phyloP scores from a whole-genome alignment of 441 rosid genomes.

The Gossypium schwendimanii region DNA sequence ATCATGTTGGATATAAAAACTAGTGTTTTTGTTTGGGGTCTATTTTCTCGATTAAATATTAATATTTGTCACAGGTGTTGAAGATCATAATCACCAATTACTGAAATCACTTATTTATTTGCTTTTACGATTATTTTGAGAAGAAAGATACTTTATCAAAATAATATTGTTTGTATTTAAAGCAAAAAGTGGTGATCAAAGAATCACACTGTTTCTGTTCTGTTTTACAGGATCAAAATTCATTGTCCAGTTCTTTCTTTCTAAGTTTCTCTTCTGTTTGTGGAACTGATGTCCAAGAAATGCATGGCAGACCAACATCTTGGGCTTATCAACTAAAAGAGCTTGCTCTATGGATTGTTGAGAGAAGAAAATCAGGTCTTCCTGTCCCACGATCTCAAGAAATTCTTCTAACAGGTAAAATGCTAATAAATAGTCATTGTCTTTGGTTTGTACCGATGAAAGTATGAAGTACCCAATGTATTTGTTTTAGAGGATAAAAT shows the following conservation, averaged over 20 bases:
- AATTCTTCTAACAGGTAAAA: constrained; percentile 32
- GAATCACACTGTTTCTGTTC: constrained; percentile 15
- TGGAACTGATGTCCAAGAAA: constrained; percentile 33
- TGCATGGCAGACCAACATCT: constrained; percentile 23
- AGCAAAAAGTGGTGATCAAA: constrained; percentile 8
- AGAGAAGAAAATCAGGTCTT: constrained; percentile 43
- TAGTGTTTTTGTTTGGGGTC: background rate
- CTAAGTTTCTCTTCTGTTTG: constrained; percentile 39
- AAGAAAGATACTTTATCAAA: background rate
- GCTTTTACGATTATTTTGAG: background rate
- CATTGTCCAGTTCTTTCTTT: constrained; percentile 39
- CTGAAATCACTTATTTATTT: background rate
- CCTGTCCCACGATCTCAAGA: constrained; percentile 38
- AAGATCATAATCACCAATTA: background rate
- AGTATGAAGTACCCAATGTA: background rate
- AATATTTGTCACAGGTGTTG: background rate
- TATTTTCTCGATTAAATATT: background rate
- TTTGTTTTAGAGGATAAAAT: background rate
- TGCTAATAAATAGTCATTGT: background rate
- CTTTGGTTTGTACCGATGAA: background rate
- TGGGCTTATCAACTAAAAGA: constrained; percentile 73
- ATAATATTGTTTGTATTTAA: background rate
- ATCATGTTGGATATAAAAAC: background rate
- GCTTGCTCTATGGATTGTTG: constrained; percentile 36
- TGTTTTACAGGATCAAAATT: constrained; percentile 47